These are phyloP conservation scores for Kodamaea nitidulidarum DNA, from an alignment of 805 yeast species.

Conservation along the genomic window DNA sequence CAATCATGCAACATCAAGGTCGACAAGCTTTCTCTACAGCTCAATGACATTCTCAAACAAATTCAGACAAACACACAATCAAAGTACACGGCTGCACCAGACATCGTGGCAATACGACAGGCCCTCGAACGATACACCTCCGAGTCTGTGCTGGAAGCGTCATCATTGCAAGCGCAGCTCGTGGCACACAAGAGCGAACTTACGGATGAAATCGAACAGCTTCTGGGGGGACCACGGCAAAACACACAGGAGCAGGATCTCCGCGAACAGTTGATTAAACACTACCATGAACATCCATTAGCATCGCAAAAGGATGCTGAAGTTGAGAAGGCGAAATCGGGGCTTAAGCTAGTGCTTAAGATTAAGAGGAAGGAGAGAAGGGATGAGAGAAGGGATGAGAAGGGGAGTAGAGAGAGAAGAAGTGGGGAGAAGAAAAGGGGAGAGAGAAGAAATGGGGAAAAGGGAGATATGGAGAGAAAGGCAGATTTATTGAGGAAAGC, in stretches of 20 bases:
- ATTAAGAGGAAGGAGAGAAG: too few species aligned
- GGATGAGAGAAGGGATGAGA: too few species aligned
- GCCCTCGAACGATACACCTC: constrained; percentile 10
- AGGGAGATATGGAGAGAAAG: too few species aligned
- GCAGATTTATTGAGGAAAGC: too few species aligned
- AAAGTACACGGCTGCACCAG: background rate
- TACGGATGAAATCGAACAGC: constrained; percentile 23
- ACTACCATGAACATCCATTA: constrained; percentile 34
- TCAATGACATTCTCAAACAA: constrained; percentile 7
- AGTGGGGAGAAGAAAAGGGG: constrained; percentile 2
- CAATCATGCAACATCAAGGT: constrained; percentile 33
- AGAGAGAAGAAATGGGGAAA: background rate
- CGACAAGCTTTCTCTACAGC: constrained; percentile 14
- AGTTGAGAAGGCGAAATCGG: constrained; percentile 17
- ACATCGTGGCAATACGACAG: constrained; percentile 9
- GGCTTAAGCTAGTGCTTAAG: constrained; percentile 16
- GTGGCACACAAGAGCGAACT: constrained; percentile 25
- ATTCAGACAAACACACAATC: constrained; percentile 6
- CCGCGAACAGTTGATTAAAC: constrained; percentile 28
- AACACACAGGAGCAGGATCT: constrained; percentile 17
- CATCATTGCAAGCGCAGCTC: constrained; percentile 28
- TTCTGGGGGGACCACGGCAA: constrained; percentile 9
- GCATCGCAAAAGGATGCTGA: constrained; percentile 38
- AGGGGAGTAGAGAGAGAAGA: background rate
- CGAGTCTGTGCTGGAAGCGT: constrained; percentile 26